phyloP scores from a whole-genome alignment of 2,329 filamentous ascomycete genomes.

The Diaporthe sp. region DNA sequence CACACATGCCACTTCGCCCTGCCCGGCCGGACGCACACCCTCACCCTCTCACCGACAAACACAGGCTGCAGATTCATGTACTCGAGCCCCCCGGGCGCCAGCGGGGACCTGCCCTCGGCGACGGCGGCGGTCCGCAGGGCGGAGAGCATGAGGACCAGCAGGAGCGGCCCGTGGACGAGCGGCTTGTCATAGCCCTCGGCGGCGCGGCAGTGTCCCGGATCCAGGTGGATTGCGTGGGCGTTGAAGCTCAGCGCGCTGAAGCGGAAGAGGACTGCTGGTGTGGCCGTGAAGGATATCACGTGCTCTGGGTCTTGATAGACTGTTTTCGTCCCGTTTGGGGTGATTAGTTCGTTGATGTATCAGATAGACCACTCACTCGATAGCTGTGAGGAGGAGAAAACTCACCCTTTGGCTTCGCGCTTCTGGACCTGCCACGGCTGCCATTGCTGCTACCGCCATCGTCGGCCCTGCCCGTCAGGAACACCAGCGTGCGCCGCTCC shows the following conservation, averaged over 20 bases:
- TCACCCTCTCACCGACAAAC: conserved; percentile 78
- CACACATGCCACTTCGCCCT: conserved; percentile 67
- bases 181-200: conserved; percentile 80
- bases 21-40: conserved; percentile 70
- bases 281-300: conserved; percentile 67
- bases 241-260: conserved; percentile 95
- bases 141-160: conserved; percentile 79
- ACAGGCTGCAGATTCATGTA: conserved; percentile 88
- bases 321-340: conserved; percentile 30
- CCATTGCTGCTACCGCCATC: no score
- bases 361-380: neutral
- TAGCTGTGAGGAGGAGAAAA: no score
- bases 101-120: conserved; percentile 38
- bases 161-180: conserved; percentile 89
- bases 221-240: conserved; percentile 89
- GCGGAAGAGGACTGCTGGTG: conserved; percentile 80
- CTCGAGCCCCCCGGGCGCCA: conserved; percentile 64
- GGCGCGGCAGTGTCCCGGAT: conserved; percentile 74
- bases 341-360: neutral
- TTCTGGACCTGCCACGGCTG: neutral
- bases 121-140: conserved; percentile 59
- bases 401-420: conserved; percentile 1
- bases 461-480: conserved; percentile 51
- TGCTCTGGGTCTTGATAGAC: conserved; percentile 47
- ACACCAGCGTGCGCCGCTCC: conserved; percentile 63